A percentile compares a stretch with the other conserved stretches of the same genome.
These are phyloP conservation scores for Amanita pallidorosea DNA, from an alignment of 768 basidiomycete species.

Conservation along the genomic window DNA sequence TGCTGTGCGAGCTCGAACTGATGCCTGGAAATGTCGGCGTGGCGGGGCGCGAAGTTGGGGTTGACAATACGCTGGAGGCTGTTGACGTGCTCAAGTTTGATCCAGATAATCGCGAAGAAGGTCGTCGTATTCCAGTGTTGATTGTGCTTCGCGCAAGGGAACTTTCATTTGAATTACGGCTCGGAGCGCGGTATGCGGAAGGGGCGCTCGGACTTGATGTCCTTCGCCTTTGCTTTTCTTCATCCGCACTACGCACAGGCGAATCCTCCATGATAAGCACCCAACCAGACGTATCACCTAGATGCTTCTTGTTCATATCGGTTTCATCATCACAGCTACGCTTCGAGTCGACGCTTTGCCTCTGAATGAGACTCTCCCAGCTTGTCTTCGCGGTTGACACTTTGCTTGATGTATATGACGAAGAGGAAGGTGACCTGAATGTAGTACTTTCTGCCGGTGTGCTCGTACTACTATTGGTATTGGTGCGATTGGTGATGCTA, in stretches of 20 bases:
- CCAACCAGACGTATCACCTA: conserved; percentile 67
- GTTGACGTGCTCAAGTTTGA: conserved; percentile 39
- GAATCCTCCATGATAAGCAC: conserved; percentile 87
- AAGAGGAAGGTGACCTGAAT: conserved; percentile 21
- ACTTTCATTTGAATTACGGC: conserved; percentile 24
- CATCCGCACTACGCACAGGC: conserved; percentile 53
- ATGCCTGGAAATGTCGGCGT: conserved; percentile 64
- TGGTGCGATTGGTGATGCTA: conserved; percentile 52
- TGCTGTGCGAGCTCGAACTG: conserved; percentile 32
- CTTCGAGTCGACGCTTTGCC: conserved; percentile 33
- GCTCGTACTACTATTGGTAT: conserved; percentile 17
- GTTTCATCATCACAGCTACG: conserved; percentile 33
- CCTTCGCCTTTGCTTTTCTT: conserved; percentile 45
- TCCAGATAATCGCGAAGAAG: conserved; percentile 65
- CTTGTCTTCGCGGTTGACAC: conserved; percentile 31
- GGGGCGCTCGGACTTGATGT: conserved; percentile 52
- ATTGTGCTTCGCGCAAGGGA: conserved; percentile 31
- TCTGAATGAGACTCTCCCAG: conserved; percentile 29
- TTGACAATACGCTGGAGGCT: conserved; percentile 50
- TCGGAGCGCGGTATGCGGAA: conserved; percentile 41
- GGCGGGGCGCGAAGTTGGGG: conserved; percentile 58
- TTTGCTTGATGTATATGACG: conserved; percentile 27
- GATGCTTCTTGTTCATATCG: conserved; percentile 33
- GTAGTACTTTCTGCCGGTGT: conserved; percentile 12
- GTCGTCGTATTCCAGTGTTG: conserved; percentile 43